Conservation (phyloP, 1,139 yeast species). For the Taiozyma sp. region DNA sequence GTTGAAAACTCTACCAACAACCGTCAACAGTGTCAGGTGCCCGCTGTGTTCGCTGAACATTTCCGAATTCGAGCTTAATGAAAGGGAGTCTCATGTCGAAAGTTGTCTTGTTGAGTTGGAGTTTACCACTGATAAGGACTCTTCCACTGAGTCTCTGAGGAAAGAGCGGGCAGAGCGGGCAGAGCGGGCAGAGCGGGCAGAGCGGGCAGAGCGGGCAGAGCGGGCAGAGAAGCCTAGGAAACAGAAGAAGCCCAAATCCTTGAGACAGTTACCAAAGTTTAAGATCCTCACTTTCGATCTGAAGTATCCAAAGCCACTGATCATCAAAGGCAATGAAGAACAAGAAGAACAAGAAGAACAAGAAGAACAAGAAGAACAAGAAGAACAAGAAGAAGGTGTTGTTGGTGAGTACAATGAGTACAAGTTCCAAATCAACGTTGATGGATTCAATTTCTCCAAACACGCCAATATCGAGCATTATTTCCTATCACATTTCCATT, state of each 20-base stretch:
- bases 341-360: too few relatives aligned
- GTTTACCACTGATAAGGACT: conserved; percentile 1
- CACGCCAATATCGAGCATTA: conserved; percentile 35
- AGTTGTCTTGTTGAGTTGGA: conserved; percentile 34
- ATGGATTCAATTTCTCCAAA: conserved; percentile 54
- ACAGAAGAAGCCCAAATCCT: background rate
- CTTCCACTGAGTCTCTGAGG: background rate
- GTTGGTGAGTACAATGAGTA: conserved; percentile 9
- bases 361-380: too few relatives aligned
- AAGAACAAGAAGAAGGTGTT: background rate
- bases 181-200: too few relatives aligned
- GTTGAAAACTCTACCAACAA: background rate
- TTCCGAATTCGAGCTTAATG: conserved; percentile 32
- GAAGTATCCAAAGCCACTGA: background rate
- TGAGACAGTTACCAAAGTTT: background rate
- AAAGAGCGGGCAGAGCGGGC: conserved; percentile 1
- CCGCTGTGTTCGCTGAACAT: conserved; percentile 46
- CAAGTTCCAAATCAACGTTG: conserved; percentile 47
- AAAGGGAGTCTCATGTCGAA: conserved; percentile 56
- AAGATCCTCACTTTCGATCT: background rate
- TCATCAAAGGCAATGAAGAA: background rate
- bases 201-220: too few relatives aligned
- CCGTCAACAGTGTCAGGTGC: conserved; percentile 26
- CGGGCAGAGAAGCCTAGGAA: conserved; percentile 7
- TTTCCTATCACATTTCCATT: conserved; percentile 79